Evolutionary conservation across 805 yeast genomes (phyloP), one percentile per base, ranked within the genome.

Genomic region (Suhomyces canberraensis): DNA sequence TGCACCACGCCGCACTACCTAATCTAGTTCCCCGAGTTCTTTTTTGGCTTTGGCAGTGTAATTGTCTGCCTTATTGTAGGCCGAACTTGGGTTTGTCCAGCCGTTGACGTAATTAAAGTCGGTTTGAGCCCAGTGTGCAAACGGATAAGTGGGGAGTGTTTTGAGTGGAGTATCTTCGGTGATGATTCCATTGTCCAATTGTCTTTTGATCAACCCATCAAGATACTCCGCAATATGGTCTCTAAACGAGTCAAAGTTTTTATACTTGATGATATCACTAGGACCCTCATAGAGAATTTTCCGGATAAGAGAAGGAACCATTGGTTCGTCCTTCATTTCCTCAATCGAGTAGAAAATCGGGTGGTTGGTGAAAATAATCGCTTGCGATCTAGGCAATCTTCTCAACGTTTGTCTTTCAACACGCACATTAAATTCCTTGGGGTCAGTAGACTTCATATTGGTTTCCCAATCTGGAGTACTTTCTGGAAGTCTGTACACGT

Each of bases 261-360:
- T 82, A 58, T 82, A 83, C 52, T 76, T 76, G 51, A 77, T 58
- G 41, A 82, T 82, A 34, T 72, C 74, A 43, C 75, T 79, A 8
- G 88, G 87, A 0, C 78, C 87, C 54, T 81, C 87, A 44, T 61
- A 75, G 22, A 82, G 61, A 34, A 80, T 77, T 48, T 79, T 81
- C 51, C 74, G 73, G 33, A 82, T 55, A 33, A 82, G 84, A 2
- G 95, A 83, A 3, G 95, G 82, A 33, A 90, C 82, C 39, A 87
- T 57, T 1, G 86, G 78, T 45, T 83, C 95, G 16, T 86, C 95
- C 47, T 81, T 84, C 62, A 79, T 76, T 39, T 85, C 91, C 26
- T 84, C 90, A 28, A 84, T 77, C 2, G 84, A 75, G 57, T 84
- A 84, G 52, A 81, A 84, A n/a, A 81, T 69, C 4, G 89, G 90